Conservation (phyloP, 768 basidiomycete genomes). For the Boletus patriciae region DNA sequence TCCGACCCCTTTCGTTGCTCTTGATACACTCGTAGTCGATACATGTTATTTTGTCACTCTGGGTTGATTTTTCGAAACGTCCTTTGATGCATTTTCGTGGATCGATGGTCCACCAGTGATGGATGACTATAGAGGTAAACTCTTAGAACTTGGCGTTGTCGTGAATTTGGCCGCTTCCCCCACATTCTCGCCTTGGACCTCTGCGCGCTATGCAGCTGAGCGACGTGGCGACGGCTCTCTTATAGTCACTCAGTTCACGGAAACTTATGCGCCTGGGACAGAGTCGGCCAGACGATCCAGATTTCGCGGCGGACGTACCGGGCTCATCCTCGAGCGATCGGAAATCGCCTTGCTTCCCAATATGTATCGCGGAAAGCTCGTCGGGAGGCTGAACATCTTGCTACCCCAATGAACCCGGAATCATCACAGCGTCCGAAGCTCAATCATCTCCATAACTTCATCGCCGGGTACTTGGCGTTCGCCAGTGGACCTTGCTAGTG, state of each 20-base stretch:
- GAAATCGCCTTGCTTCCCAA: constrained; percentile 21
- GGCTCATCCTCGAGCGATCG: constrained; percentile 18
- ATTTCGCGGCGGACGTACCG: constrained; percentile 20
- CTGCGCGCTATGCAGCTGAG: constrained; percentile 12
- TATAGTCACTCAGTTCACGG: not conserved
- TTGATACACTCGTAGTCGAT: no score
- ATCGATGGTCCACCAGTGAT: no score
- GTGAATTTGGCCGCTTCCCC: no score
- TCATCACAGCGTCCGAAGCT: not conserved
- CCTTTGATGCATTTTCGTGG: no score
- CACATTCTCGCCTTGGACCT: no score
- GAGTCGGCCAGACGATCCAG: not conserved
- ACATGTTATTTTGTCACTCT: no score
- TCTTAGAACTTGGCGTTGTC: no score
- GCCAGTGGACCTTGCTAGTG: constrained; percentile 29
- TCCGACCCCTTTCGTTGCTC: no score
- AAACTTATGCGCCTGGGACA: not conserved
- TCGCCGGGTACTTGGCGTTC: constrained; percentile 23
- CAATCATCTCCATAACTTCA: constrained; percentile 9
- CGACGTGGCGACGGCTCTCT: not conserved
- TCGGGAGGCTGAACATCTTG: not conserved
- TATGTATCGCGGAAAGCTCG: constrained; percentile 3
- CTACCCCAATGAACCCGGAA: not conserved
- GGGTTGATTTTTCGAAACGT: no score
- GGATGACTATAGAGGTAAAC: no score